phyloP scores from a whole-genome alignment of 2,329 filamentous ascomycete genomes.

The Colletotrichum australisinense region DNA sequence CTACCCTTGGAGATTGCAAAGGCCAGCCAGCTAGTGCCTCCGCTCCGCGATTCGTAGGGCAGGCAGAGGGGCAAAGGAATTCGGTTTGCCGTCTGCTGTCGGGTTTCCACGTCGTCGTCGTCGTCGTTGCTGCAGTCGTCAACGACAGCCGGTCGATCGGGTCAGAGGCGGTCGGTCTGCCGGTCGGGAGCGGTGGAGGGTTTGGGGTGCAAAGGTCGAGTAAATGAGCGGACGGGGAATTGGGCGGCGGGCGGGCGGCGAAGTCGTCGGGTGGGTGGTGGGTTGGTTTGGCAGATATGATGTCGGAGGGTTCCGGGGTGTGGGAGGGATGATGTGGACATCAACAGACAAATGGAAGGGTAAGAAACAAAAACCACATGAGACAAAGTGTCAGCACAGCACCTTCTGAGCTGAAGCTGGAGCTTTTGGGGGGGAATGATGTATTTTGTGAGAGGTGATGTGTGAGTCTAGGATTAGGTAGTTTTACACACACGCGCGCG shows the following conservation, averaged over 20 bases:
- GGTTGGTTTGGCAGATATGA: background rate
- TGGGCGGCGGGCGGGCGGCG: background rate
- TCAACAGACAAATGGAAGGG: background rate
- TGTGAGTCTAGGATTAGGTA: background rate
- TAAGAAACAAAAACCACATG: background rate
- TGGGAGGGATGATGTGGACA: background rate
- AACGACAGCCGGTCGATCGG: constrained; percentile 22
- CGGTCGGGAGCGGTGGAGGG: constrained; percentile 22
- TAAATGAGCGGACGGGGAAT: constrained; percentile 25
- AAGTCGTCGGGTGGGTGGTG: background rate
- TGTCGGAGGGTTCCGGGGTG: background rate
- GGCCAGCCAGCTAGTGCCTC: background rate
- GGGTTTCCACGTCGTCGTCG: background rate
- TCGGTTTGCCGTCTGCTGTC: background rate
- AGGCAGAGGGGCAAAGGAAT: background rate
- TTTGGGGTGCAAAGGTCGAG: constrained; percentile 2
- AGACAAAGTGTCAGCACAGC: background rate
- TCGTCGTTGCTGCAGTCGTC: background rate
- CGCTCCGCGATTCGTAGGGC: background rate
- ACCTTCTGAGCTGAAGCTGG: background rate
- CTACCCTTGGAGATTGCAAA: background rate
- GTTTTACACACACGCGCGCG: background rate
- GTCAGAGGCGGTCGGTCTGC: background rate
- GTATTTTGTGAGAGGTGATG: background rate
- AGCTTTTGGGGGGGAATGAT: background rate